Evolutionary conservation across 768 basidiomycete species (phyloP), one percentile per base, ranked within the genome.

Genomic region (Boletus speciosus): DNA sequence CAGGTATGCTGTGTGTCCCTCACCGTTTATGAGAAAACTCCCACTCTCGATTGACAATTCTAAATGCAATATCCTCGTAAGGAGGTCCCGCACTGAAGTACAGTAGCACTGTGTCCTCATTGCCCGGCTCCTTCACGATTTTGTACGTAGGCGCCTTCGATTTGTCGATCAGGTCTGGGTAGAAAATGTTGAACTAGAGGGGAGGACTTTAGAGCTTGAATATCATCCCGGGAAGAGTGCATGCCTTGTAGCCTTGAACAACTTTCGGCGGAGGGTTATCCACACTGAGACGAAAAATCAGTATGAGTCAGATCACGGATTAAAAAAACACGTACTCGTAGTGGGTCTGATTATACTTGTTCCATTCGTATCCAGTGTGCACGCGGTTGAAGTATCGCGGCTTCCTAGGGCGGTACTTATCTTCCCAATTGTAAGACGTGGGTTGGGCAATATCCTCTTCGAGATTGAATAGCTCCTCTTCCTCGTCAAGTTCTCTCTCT

Each of bases 191-290:
- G 76, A 95, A 95, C 84, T 88, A 43, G 5, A 57, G 46, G 53
- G 52, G 58, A 8, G 62, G 45, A 58, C 47, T 38, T 66, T 23
- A 63, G 50, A 25, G 10, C 16, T 47, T 49, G 38, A 35, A 47
- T 37, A 21, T 14, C 31, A 10, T 43, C 16, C 16, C 6, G 21
- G 19, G 21, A 51, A 62, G 23, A 19, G 39, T 23, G 56, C 74
- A 34, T 63, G 83, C 89, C 76, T 98, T 98, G 75, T 99, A 99
- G 48, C 97, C 97, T 71, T 98, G 97, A 9, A 99, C 97, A 54
- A 98, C 95, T 72, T 99, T 99, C 9, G 97, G 97, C 27, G 97
- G 97, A 42, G 97, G 97, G 69, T 99, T 99, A 66, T 98, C 97
- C 61, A 92, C 90, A 68, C 94, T 96, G 47, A 54, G 46, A 50